These are phyloP conservation scores for Odontarrhena argentea DNA, from an alignment of 345 rosid genomes.

Conservation along the genomic window DNA sequence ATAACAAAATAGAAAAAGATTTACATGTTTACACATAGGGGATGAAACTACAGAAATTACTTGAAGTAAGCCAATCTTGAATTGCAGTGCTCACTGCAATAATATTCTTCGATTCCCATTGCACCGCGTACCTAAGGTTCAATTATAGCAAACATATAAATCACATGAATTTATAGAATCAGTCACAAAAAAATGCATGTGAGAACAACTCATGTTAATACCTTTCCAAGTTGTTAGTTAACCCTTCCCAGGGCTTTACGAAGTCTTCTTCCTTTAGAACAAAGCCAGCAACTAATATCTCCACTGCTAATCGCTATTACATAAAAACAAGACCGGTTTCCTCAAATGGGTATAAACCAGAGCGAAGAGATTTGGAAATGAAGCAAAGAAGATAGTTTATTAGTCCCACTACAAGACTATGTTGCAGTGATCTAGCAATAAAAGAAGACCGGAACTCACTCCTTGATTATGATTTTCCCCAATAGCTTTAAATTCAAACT, in stretches of 20 bases:
- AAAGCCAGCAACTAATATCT: constrained; percentile 81
- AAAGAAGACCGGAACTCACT: constrained; percentile 29
- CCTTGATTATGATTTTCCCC: constrained; percentile 84
- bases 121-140: constrained; percentile 67
- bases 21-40: not conserved
- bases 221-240: constrained; percentile 83
- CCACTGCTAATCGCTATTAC: constrained; percentile 84
- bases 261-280: constrained; percentile 76
- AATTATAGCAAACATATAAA: not conserved
- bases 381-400: not conserved
- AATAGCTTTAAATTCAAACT: constrained; percentile 82
- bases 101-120: constrained; percentile 89
- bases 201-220: constrained; percentile 34
- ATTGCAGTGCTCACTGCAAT: constrained; percentile 96
- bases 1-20: not conserved
- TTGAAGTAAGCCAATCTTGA: constrained; percentile 98
- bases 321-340: not conserved
- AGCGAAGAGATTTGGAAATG: constrained; percentile 14
- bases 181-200: not conserved
- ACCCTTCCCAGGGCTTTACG: constrained; percentile 89
- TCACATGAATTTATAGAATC: not conserved
- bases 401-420: constrained; percentile 7
- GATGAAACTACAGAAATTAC: constrained; percentile 56
- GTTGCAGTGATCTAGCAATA: constrained; percentile 3
- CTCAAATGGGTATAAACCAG: not conserved